These are phyloP conservation scores for Lindgomyces ingoldianus DNA, from an alignment of 495 filamentous ascomycete genomes.

Conservation along the genomic window DNA sequence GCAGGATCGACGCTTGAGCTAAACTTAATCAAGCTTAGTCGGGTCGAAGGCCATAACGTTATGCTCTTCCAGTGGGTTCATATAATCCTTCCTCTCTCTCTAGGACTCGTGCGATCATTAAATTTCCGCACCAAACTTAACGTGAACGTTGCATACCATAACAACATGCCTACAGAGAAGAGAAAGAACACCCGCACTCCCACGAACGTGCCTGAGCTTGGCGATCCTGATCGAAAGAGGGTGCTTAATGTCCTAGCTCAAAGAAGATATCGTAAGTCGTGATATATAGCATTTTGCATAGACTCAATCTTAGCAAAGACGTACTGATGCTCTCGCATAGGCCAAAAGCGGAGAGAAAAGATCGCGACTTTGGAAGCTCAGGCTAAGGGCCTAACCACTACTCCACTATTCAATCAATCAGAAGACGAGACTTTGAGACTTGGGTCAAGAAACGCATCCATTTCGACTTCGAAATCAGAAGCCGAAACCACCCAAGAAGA, in stretches of 20 bases:
- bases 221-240: constrained; percentile 51
- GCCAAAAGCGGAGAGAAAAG: constrained; percentile 32
- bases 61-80: constrained; percentile 4
- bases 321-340: constrained; percentile 10
- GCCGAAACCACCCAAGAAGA: neutral
- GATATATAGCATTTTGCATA: no score
- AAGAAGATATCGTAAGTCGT: constrained; percentile 54
- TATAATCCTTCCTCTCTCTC: neutral
- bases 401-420: neutral
- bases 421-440: neutral
- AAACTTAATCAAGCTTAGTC: neutral
- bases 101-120: neutral
- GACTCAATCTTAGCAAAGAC: no score
- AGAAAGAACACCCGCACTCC: constrained; percentile 20
- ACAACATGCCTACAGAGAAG: constrained; percentile 23
- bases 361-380: constrained; percentile 31
- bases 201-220: constrained; percentile 23
- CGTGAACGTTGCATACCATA: constrained; percentile 3
- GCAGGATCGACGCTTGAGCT: neutral
- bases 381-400: constrained; percentile 7
- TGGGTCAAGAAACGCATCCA: neutral
- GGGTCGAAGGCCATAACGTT: constrained; percentile 29
- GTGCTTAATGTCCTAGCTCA: constrained; percentile 55
- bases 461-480: neutral
- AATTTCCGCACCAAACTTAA: constrained; percentile 12